Evolutionary conservation across 2,329 filamentous ascomycete species (phyloP).

Genomic region (Trichophyton verrucosum): DNA sequence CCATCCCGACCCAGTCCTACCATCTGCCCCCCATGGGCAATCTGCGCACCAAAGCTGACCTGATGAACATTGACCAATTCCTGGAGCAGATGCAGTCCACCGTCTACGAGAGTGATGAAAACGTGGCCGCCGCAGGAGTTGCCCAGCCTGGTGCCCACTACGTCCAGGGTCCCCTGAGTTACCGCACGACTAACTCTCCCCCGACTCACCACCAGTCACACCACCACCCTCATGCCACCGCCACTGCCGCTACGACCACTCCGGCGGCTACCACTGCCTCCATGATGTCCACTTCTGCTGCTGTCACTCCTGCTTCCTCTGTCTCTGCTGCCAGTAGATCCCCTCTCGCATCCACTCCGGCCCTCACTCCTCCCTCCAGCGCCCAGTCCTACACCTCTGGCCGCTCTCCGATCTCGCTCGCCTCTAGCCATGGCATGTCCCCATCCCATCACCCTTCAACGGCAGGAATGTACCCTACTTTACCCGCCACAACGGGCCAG

Average conservation of each 20-base stretch:
- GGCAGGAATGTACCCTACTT: constrained; percentile 49
- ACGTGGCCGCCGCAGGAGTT: constrained; percentile 65
- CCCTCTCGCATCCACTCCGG: constrained; percentile 44
- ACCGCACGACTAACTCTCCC: constrained; percentile 48
- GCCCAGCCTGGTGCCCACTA: constrained; percentile 62
- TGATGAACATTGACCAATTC: constrained; percentile 87
- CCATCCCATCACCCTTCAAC: constrained; percentile 35
- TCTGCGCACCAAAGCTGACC: constrained; percentile 81
- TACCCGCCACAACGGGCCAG: constrained; percentile 46
- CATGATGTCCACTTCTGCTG: constrained; percentile 29
- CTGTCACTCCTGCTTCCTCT: constrained; percentile 23
- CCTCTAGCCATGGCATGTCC: constrained; percentile 40
- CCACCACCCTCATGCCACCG: constrained; percentile 23
- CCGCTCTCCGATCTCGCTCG: constrained; percentile 47
- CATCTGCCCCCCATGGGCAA: constrained; percentile 78
- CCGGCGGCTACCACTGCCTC: constrained; percentile 22
- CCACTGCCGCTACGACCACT: constrained; percentile 27
- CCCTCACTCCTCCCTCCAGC: constrained; percentile 50
- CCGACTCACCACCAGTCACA: constrained; percentile 27
- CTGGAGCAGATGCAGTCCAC: constrained; percentile 93
- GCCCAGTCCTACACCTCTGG: constrained; percentile 51
- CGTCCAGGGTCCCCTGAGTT: constrained; percentile 39
- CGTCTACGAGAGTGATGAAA: constrained; percentile 83
- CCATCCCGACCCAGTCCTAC: constrained; percentile 64
- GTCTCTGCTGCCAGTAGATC: constrained; percentile 27